These are phyloP conservation scores for Tritrichomonas foetus DNA, from an alignment of 208 protist species.

Conservation along the genomic window DNA sequence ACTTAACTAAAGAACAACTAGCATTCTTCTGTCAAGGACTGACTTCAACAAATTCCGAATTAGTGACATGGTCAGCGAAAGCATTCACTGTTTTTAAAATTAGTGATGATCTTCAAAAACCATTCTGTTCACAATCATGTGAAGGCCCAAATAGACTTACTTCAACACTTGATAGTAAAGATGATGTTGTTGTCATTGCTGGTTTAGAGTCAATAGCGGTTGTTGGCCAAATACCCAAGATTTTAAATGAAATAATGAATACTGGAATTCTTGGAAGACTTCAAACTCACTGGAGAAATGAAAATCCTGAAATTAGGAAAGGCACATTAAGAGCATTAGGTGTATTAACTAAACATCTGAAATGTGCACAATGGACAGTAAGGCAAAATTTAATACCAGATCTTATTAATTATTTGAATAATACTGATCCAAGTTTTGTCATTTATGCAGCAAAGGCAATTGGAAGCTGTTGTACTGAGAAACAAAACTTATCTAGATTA, in stretches of 20 bases:
- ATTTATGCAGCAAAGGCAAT: not conserved
- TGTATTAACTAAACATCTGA: not conserved
- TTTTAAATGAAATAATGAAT: not conserved
- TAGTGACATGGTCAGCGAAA: not conserved
- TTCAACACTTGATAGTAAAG: not conserved
- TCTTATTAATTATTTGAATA: not conserved
- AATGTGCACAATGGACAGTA: not conserved
- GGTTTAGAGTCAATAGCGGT: not conserved
- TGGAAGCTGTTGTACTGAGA: not conserved
- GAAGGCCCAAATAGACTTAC: not conserved
- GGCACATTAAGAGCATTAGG: not conserved
- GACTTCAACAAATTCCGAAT: not conserved
- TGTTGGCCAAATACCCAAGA: not conserved
- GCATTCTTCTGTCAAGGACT: constrained; percentile 17
- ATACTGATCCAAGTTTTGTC: not conserved
- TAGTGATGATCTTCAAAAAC: not conserved
- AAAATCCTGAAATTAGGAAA: not conserved
- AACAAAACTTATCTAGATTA: not conserved
- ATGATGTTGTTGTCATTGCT: not conserved
- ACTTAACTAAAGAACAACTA: not conserved
- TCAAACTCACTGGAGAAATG: not conserved
- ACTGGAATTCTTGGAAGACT: not conserved
- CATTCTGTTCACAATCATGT: not conserved
- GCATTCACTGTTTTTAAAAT: constrained; percentile 27
- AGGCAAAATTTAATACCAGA: not conserved